Conservation (phyloP, 2,329 filamentous ascomycete species). For the Pseudomassariella vexata region DNA sequence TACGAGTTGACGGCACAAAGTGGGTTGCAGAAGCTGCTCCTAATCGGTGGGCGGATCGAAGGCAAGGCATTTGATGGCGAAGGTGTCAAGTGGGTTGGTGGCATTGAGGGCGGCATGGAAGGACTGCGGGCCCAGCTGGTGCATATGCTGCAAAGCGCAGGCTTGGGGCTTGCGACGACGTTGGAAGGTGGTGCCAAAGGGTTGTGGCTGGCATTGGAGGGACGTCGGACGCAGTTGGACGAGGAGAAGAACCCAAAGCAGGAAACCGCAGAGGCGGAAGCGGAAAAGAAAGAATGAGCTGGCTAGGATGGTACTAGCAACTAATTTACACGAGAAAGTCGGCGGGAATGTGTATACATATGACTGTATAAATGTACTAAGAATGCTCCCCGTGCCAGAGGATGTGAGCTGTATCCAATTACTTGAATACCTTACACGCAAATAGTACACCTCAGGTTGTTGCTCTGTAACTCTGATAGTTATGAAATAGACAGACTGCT, state of each 20-base stretch:
- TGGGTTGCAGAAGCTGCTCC: constrained; percentile 78
- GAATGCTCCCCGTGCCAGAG: no score
- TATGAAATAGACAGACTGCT: no score
- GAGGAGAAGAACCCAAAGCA: constrained; percentile 48
- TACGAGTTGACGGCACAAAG: constrained; percentile 74
- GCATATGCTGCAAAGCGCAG: constrained; percentile 71
- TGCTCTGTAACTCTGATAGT: no score
- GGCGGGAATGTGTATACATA: constrained; percentile 5
- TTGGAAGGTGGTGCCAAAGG: constrained; percentile 76
- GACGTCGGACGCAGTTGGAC: constrained; percentile 73
- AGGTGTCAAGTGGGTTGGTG: constrained; percentile 59
- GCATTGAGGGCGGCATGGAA: constrained; percentile 76
- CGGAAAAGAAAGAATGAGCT: constrained; percentile 18
- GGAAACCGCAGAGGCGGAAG: constrained; percentile 20
- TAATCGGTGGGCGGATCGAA: constrained; percentile 84
- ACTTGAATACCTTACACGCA: no score
- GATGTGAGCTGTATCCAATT: no score
- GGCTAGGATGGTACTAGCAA: constrained; percentile 3
- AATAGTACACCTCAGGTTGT: no score
- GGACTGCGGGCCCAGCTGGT: constrained; percentile 79
- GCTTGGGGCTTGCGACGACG: constrained; percentile 69
- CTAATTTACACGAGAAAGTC: no score
- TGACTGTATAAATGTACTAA: constrained; percentile 5
- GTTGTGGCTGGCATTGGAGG: constrained; percentile 84
- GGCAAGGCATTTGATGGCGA: constrained; percentile 75